Percentiles rank a stretch among this genome's conserved stretches.
Conservation (phyloP, 768 basidiomycete genomes). For the Rhizopogon rudus region DNA sequence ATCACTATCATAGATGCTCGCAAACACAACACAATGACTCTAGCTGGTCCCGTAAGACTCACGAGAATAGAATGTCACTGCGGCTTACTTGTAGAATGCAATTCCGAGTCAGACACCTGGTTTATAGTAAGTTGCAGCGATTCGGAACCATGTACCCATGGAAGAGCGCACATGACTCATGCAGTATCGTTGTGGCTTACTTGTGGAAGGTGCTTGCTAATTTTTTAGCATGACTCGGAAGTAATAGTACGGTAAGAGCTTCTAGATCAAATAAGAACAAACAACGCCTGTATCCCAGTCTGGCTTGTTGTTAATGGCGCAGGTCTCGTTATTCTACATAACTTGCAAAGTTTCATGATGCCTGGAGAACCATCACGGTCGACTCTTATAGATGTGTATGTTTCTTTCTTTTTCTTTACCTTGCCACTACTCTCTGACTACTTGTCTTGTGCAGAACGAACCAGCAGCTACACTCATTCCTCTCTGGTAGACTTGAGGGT, state of each 20-base stretch:
- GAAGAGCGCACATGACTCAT: no score
- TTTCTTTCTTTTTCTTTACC: not conserved
- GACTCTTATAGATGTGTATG: conserved; percentile 65
- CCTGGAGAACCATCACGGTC: conserved; percentile 51
- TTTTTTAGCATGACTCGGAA: no score
- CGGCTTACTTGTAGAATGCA: no score
- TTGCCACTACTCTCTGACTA: conserved; percentile 1
- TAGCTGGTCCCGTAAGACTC: no score
- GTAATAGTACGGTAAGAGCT: no score
- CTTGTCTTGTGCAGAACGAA: conserved; percentile 44
- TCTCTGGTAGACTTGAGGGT: conserved; percentile 57
- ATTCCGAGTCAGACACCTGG: no score
- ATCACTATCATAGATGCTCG: no score
- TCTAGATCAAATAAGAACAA: conserved; percentile 19
- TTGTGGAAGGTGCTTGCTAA: not conserved
- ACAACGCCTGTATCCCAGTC: conserved; percentile 9
- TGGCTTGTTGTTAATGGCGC: conserved; percentile 6
- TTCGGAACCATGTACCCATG: no score
- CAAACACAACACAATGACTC: no score
- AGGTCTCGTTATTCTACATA: not conserved
- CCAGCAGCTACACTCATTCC: conserved; percentile 53
- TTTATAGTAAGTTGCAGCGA: no score
- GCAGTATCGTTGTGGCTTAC: no score
- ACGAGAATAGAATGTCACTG: no score
- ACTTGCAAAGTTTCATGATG: conserved; percentile 24